Evolutionary conservation across 768 basidiomycete species (phyloP).

Genomic region (Galerina sulciceps): DNA sequence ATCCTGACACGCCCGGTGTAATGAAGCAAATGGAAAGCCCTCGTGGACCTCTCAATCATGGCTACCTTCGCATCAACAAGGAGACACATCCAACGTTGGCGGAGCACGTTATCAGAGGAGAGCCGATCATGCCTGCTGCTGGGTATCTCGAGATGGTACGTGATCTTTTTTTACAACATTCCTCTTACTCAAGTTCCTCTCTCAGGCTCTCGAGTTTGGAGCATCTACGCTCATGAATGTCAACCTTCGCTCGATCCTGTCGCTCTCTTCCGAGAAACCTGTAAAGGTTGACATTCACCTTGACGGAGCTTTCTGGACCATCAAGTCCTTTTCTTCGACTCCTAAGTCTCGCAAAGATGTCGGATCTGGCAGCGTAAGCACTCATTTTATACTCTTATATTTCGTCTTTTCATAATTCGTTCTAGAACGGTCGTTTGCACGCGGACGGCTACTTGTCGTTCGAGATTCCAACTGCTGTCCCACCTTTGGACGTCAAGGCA

Average conservation of each 20-base stretch:
- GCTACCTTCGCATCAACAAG: conserved; percentile 37
- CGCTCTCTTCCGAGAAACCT: conserved; percentile 21
- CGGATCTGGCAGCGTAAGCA: not conserved
- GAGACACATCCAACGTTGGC: conserved; percentile 43
- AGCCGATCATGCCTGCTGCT: conserved; percentile 50
- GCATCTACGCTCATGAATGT: conserved; percentile 24
- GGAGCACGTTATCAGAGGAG: conserved; percentile 47
- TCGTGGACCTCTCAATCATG: conserved; percentile 39
- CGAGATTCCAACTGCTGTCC: conserved; percentile 3
- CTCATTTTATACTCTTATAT: not conserved
- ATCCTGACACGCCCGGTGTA: conserved; percentile 18
- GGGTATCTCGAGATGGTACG: conserved; percentile 45
- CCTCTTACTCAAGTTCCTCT: not conserved
- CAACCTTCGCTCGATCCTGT: conserved; percentile 21
- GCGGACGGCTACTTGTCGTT: conserved; percentile 25
- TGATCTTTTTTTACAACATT: not conserved
- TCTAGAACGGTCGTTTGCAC: conserved; percentile 18
- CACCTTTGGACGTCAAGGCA: conserved; percentile 13
- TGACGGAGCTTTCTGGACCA: conserved; percentile 28
- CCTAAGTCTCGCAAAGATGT: conserved; percentile 6
- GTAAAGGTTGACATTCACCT: conserved; percentile 17
- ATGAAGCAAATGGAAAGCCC: conserved; percentile 26
- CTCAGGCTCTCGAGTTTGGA: conserved; percentile 40
- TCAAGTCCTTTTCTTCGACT: conserved; percentile 21
- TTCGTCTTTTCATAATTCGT: not conserved